Conservation (phyloP, 2,329 filamentous ascomycete genomes). For the Elsinoe fawcettii region DNA sequence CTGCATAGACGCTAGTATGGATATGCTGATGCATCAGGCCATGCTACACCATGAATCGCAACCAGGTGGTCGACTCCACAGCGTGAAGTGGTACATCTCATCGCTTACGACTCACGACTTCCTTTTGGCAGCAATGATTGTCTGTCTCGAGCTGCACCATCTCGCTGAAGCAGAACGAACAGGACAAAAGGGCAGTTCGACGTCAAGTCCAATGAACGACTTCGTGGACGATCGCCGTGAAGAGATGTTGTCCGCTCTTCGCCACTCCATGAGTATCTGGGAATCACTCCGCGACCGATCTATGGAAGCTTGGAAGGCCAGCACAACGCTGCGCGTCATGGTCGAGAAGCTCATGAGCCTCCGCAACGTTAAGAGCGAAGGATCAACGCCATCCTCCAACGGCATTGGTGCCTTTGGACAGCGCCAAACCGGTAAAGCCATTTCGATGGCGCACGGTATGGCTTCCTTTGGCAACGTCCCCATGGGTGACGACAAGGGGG, state of each 20-base stretch:
- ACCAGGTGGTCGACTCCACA: conserved; percentile 61
- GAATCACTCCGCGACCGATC: conserved; percentile 65
- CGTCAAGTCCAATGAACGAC: conserved; percentile 27
- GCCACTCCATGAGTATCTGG: conserved; percentile 72
- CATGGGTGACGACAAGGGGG: conserved; percentile 41
- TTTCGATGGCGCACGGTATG: not conserved
- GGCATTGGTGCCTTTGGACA: conserved; percentile 5
- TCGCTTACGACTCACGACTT: conserved; percentile 80
- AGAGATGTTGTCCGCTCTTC: conserved; percentile 69
- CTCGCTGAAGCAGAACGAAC: conserved; percentile 42
- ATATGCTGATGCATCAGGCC: conserved; percentile 68
- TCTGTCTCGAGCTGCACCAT: conserved; percentile 75
- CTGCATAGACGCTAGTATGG: conserved; percentile 79
- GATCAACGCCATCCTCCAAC: conserved; percentile 1
- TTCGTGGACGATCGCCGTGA: conserved; percentile 45
- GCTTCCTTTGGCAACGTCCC: conserved; percentile 27
- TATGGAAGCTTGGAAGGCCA: conserved; percentile 85
- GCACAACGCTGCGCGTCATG: conserved; percentile 73
- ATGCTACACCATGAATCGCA: conserved; percentile 69
- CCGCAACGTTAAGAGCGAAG: conserved; percentile 22
- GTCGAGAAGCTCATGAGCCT: conserved; percentile 63
- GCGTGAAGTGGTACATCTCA: conserved; percentile 70
- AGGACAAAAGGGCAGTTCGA: conserved; percentile 25
- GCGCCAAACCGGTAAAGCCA: not conserved
- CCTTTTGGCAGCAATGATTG: conserved; percentile 73